Percentiles rank a stretch among this genome's conserved stretches.
These are phyloP conservation scores for Tetraselmis chui DNA, from an alignment of 139 green algal species.

Conservation along the genomic window DNA sequence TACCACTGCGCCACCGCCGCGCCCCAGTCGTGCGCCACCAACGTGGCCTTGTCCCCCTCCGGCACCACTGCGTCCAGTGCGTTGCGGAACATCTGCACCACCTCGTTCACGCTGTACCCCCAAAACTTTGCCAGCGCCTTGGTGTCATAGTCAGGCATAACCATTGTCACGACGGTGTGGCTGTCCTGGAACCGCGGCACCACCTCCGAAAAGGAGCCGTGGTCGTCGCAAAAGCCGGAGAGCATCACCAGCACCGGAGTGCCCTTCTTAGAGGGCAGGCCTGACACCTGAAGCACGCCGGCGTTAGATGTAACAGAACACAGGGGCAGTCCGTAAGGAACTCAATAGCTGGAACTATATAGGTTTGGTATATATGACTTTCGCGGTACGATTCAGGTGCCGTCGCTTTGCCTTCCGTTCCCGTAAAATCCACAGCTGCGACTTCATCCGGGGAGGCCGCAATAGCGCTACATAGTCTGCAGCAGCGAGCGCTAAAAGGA, in stretches of 20 bases:
- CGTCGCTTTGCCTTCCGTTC: no score
- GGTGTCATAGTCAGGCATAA: neutral
- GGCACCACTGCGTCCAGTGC: neutral
- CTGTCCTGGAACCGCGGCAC: neutral
- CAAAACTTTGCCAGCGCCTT: neutral
- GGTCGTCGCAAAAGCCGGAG: neutral
- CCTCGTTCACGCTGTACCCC: neutral
- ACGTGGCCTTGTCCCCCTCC: neutral
- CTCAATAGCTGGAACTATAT: no score
- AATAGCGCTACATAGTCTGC: no score
- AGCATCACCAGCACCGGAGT: neutral
- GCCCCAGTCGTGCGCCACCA: neutral
- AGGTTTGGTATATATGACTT: no score
- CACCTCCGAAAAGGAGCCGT: neutral
- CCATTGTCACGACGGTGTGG: neutral
- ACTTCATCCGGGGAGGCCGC: no score
- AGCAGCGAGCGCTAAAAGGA: no score
- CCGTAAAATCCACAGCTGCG: no score
- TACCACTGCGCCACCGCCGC: neutral
- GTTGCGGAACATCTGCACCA: neutral
- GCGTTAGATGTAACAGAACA: no score
- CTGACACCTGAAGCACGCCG: neutral
- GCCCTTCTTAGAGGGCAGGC: neutral
- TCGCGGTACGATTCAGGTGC: no score
- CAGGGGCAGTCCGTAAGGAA: no score